Percentiles rank a stretch among this genome's conserved stretches.
Evolutionary conservation across 1,284 basidiomycete species (phyloP).

Genomic region (Microbotryum violaceum): DNA sequence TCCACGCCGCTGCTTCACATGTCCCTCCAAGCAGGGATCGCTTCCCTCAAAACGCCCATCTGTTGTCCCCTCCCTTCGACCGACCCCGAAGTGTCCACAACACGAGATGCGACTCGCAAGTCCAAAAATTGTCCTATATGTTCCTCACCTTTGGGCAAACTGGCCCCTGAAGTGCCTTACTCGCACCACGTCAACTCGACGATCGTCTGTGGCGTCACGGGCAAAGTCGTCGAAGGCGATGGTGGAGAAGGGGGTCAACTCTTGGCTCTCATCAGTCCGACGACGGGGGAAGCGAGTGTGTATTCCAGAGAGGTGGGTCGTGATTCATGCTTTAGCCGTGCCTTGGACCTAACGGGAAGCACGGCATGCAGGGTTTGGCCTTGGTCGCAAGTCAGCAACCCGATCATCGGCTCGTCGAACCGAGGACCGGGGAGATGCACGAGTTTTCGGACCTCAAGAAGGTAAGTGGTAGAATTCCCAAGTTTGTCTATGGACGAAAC

Average conservation of each 20-base stretch:
- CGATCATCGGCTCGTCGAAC: constrained; percentile 66
- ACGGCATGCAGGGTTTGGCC: constrained; percentile 56
- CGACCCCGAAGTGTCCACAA: neutral
- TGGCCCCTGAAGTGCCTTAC: constrained; percentile 80
- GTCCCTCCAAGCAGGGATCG: constrained; percentile 77
- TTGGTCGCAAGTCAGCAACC: constrained; percentile 71
- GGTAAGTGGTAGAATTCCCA: constrained; percentile 58
- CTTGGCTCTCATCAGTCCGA: constrained; percentile 51
- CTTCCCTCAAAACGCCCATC: constrained; percentile 69
- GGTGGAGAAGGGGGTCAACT: constrained; percentile 28
- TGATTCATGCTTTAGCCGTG: neutral
- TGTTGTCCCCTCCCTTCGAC: constrained; percentile 46
- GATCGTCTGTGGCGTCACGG: constrained; percentile 82
- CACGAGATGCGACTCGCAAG: constrained; percentile 46
- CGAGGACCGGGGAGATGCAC: constrained; percentile 61
- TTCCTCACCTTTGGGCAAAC: constrained; percentile 56
- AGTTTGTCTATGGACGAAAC: constrained; percentile 43
- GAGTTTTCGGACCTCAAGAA: constrained; percentile 64
- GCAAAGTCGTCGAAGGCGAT: constrained; percentile 87
- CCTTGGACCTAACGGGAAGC: too few species aligned
- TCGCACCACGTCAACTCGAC: constrained; percentile 93
- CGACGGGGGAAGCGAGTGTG: constrained; percentile 77
- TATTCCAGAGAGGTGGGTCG: constrained; percentile 75
- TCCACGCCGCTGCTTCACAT: constrained; percentile 77
- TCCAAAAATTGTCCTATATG: constrained; percentile 77